phyloP scores from a whole-genome alignment of 1,284 basidiomycete species.

The Boletus sp. region DNA sequence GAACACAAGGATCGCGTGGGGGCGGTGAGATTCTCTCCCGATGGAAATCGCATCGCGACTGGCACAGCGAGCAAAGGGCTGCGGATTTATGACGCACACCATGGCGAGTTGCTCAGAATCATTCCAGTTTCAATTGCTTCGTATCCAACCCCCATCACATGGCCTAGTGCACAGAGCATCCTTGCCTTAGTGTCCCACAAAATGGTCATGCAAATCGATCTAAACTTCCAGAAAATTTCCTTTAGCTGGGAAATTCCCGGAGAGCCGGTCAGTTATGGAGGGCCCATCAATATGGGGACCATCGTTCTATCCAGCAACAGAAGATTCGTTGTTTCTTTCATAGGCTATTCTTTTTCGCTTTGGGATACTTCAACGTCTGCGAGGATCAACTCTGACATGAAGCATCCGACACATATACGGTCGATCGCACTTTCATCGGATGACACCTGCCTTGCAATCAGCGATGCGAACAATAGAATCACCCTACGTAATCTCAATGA shows the following conservation, averaged over 20 bases:
- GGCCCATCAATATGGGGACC: not conserved
- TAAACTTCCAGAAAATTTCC: not conserved
- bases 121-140: not conserved
- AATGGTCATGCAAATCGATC: not conserved
- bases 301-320: not conserved
- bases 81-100: not conserved
- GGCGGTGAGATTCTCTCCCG: not conserved
- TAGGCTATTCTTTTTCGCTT: not conserved
- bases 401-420: not conserved
- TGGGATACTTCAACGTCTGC: constrained; percentile 1
- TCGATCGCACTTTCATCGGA: constrained; percentile 2
- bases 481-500: not conserved
- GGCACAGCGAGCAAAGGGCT: not conserved
- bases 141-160: not conserved
- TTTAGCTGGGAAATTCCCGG: not conserved
- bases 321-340: not conserved
- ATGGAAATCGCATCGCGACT: not conserved
- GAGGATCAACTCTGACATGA: not conserved
- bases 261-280: not conserved
- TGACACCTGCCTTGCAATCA: not conserved
- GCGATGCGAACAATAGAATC: not conserved
- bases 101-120: not conserved
- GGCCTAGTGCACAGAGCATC: not conserved
- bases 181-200: not conserved
- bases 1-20: not conserved